Base-by-base conservation (phyloP, 23 red algal species). In the Gracilaria gracilis region DNA sequence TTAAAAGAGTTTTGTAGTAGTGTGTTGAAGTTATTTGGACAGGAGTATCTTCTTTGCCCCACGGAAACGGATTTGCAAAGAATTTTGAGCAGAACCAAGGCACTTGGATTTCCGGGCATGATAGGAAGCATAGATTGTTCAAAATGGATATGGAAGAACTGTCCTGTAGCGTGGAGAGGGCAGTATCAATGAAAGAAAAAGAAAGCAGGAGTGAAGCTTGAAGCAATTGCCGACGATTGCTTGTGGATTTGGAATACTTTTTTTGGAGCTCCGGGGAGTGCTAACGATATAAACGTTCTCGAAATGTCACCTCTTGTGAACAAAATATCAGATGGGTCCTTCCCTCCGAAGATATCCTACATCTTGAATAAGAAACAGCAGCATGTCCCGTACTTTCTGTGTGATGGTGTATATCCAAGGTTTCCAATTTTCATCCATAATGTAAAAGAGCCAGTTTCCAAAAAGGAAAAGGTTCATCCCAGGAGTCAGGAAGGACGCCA, bases 241-340 rank as follows among this genome's bases (percentile, higher is more conserved):
- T 47, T 78, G 17, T 85, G 82, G 64, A 86, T 93, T 23, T 93
- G 90, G 90, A 80, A 93, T 25, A 0, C 32, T 9, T 77, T 84
- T 35, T 78, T 93, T 58, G 71, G 81, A 5, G n/a, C 75, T 24
- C 50, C 90, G 19, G 81, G 70, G 15, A 38, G 54, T 39, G 7
- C 35, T 7, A 93, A 93, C 29, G 90, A 86, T 50, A 81, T 93
- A 7, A 83, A 85, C n/a, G 35, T 93, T 32, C 51, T 93, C 4
- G 25, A 86, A 20, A 58, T 15, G 8, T 92, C 88, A 20, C 57
- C 38, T 23, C 29, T 92, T 20, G 9, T 40, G 28, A 17, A 31
- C 6, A 53, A 67, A 8, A 86, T 86, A n/a, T 50, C 58, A 24
- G 57, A 61, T 4, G 80, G 81, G 9, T 34, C 28, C 20, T 86